Percentiles rank a stretch among this genome's conserved stretches.
Evolutionary conservation across 768 basidiomycete genomes (phyloP).

Genomic region (Rhizopogon roseolus): DNA sequence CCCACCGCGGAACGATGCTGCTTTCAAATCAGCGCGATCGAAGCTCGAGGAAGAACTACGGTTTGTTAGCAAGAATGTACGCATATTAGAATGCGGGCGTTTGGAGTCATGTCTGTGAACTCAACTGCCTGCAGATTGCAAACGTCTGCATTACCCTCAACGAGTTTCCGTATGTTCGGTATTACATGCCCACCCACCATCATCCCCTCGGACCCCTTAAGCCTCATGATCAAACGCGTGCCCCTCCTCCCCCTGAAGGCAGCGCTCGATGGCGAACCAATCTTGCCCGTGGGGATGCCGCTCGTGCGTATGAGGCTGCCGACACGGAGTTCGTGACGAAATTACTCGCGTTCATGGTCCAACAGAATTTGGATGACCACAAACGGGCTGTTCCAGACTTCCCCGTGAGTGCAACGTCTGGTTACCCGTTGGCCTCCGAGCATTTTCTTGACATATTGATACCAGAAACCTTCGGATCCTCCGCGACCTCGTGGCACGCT

Average conservation of each 20-base stretch:
- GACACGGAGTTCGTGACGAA: slow-evolving; percentile 77
- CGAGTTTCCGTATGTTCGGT: slow-evolving; percentile 91
- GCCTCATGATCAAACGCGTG: slow-evolving; percentile 57
- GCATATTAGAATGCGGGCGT: background rate
- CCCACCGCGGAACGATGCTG: slow-evolving; percentile 69
- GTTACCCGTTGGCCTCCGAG: background rate
- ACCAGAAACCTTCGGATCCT: slow-evolving; percentile 49
- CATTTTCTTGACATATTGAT: background rate
- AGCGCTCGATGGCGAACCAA: slow-evolving; percentile 77
- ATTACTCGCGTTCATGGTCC: slow-evolving; percentile 81
- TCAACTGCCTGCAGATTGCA: slow-evolving; percentile 50
- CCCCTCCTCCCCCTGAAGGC: slow-evolving; percentile 59
- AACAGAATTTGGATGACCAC: slow-evolving; percentile 80
- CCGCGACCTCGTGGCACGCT: slow-evolving; percentile 73
- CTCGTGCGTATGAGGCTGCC: slow-evolving; percentile 63
- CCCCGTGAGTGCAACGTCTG: slow-evolving; percentile 51
- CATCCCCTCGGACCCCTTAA: slow-evolving; percentile 81
- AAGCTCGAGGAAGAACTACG: slow-evolving; percentile 86
- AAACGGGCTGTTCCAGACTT: slow-evolving; percentile 84
- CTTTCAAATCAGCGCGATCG: slow-evolving; percentile 60
- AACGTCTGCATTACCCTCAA: slow-evolving; percentile 88
- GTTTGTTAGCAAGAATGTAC: slow-evolving; percentile 66
- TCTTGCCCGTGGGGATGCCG: slow-evolving; percentile 67
- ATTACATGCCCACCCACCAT: slow-evolving; percentile 83
- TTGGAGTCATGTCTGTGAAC: background rate